Evolutionary conservation across 2,329 filamentous ascomycete species (phyloP), one percentile per base, ranked within the genome.

Genomic region (Colletotrichum cordylinicola): DNA sequence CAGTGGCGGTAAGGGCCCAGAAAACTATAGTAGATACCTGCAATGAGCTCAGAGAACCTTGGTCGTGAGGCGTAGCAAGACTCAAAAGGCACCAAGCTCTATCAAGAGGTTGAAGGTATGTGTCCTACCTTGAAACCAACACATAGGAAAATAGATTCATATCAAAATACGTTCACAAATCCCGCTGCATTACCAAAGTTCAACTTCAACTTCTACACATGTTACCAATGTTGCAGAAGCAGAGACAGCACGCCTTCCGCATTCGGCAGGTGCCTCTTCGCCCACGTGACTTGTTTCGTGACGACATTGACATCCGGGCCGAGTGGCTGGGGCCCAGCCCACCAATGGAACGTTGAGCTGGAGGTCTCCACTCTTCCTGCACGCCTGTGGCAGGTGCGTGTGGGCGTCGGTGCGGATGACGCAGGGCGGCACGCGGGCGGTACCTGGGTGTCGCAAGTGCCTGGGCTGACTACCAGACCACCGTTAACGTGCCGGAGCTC

Each of bases 391-490:
- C 67, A 70, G 56, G 52, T 33, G 58, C 58, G 58, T 74, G 61
- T 74, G 61, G 61, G 61, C 61, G 35, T 64, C 35, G 35, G 61
- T 43, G 35, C 61, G 74, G 29, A 76, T 76, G 74, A 76, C 74
- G 74, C 61, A 64, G 61, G 29, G 24, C 74, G 74, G 64, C 74
- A 74, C 64, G 56, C 61, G 37, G 29, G 33, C 67, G 27, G 67
- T 24, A 64, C 33, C n/a, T 35, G 48, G 68, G 55, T 55, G 66
- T 67, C 69, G 69, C 72, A 67, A 72, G 68, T 71, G 64, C n/a
- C 64, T 72, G 64, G 35, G 70, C 70, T 58, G 55, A 67, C 48
- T 56, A 73, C 64, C 62, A 67, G 61, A 24, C 69, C 69, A 71
- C 60, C 60, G n/a, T 35, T 64, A 64, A 64, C 61, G 29, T 69